phyloP scores from a whole-genome alignment of 140 eudicot species.

The Flaveria floridana region DNA sequence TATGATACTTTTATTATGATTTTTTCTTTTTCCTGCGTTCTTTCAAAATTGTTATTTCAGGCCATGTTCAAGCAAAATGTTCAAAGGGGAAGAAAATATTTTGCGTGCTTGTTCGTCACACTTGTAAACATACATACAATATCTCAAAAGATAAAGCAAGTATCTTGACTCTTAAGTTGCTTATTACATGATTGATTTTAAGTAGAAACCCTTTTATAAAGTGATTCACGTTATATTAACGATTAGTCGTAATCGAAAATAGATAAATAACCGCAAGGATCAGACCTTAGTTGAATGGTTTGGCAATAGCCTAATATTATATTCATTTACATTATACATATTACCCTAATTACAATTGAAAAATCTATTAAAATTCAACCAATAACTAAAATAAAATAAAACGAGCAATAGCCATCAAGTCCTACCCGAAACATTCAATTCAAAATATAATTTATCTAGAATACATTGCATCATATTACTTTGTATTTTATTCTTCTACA shows the following conservation, averaged over 20 bases:
- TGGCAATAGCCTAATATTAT: neutral
- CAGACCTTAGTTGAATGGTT: neutral
- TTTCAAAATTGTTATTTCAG: too few species aligned
- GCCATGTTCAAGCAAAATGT: too few species aligned
- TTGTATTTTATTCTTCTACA: constrained; percentile 1
- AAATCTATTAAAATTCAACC: neutral
- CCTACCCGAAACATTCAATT: constrained; percentile 10
- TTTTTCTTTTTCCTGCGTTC: neutral
- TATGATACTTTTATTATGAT: too few species aligned
- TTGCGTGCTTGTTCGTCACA: neutral
- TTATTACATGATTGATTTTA: neutral
- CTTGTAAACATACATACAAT: neutral
- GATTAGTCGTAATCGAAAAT: neutral
- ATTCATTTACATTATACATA: neutral
- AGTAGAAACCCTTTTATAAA: neutral
- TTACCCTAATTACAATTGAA: neutral
- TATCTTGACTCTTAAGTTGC: neutral
- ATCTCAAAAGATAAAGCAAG: neutral
- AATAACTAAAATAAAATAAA: neutral
- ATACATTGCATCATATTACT: neutral
- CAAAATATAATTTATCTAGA: neutral
- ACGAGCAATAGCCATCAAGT: neutral
- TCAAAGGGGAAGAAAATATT: neutral
- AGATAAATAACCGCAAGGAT: neutral
- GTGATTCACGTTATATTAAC: neutral